phyloP scores from a whole-genome alignment of 305 asterid species.

The Solanum hybrid region DNA sequence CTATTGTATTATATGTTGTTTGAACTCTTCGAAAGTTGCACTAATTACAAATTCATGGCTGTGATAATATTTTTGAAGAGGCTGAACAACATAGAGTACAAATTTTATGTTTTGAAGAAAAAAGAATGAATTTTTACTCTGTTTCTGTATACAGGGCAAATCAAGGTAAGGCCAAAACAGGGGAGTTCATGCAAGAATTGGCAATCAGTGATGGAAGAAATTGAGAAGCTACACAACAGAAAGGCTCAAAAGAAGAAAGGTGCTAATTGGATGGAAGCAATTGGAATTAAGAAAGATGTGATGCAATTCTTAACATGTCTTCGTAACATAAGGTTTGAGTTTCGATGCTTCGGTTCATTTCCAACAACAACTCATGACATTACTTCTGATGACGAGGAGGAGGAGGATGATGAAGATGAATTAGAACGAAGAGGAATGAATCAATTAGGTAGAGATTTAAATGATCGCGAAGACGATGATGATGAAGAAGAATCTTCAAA shows the following conservation, averaged over 20 bases:
- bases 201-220: slow-evolving; percentile 93
- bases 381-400: slow-evolving; percentile 58
- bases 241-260: slow-evolving; percentile 34
- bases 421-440: slow-evolving; percentile 4
- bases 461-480: slow-evolving; percentile 1
- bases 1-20: not conserved
- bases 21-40: not conserved
- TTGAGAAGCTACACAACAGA: slow-evolving; percentile 62
- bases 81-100: not conserved
- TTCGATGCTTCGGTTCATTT: slow-evolving; percentile 71
- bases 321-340: slow-evolving; percentile 59
- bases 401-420: slow-evolving; percentile 18
- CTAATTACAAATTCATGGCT: too few relatives aligned
- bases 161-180: slow-evolving; percentile 50
- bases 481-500: slow-evolving; percentile 21
- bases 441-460: not conserved
- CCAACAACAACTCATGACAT: slow-evolving; percentile 36
- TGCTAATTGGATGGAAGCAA: slow-evolving; percentile 40
- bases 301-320: slow-evolving; percentile 75
- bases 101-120: not conserved
- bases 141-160: slow-evolving; percentile 34
- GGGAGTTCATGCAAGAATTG: slow-evolving; percentile 55
- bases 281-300: slow-evolving; percentile 67
- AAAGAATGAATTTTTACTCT: not conserved
- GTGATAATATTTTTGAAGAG: not conserved